Conservation (phyloP, 495 filamentous ascomycete genomes). For the Trichoderma virens region DNA sequence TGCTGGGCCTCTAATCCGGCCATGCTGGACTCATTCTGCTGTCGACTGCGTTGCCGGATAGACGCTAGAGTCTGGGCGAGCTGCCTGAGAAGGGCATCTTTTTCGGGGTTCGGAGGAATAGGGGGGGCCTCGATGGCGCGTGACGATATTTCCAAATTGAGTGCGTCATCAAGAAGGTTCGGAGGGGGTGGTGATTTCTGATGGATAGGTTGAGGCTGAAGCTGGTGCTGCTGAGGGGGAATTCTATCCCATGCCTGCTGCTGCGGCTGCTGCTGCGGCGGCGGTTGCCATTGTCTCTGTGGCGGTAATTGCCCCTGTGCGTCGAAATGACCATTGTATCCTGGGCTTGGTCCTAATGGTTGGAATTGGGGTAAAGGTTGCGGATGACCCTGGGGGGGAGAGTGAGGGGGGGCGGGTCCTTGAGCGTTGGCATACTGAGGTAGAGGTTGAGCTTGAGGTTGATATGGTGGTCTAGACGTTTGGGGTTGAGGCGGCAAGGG, state of each 20-base stretch:
- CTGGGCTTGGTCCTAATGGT: not conserved
- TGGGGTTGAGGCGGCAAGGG: conserved; percentile 28
- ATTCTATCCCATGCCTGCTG: conserved; percentile 23
- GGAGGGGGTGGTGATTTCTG: conserved; percentile 49
- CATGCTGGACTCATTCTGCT: conserved; percentile 61
- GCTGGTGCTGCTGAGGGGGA: conserved; percentile 20
- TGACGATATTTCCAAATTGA: conserved; percentile 58
- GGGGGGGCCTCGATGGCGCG: conserved; percentile 55
- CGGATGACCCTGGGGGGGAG: not conserved
- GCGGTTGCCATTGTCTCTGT: conserved; percentile 17
- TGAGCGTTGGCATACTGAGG: not conserved
- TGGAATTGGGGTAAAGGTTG: not conserved
- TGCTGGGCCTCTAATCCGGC: conserved; percentile 73
- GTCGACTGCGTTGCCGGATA: conserved; percentile 54
- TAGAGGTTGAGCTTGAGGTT: conserved; percentile 16
- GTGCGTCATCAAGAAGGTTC: conserved; percentile 60
- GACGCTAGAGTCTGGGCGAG: conserved; percentile 61
- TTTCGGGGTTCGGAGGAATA: conserved; percentile 93
- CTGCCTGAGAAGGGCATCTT: conserved; percentile 75
- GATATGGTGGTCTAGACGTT: conserved; percentile 6
- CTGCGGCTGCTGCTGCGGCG: conserved; percentile 21
- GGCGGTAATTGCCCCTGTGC: conserved; percentile 9
- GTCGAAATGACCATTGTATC: not conserved
- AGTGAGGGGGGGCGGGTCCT: conserved; percentile 10
- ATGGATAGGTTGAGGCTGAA: conserved; percentile 21